Evolutionary conservation across 495 filamentous ascomycete species (phyloP).

Genomic region (Aspergillus cristatus): DNA sequence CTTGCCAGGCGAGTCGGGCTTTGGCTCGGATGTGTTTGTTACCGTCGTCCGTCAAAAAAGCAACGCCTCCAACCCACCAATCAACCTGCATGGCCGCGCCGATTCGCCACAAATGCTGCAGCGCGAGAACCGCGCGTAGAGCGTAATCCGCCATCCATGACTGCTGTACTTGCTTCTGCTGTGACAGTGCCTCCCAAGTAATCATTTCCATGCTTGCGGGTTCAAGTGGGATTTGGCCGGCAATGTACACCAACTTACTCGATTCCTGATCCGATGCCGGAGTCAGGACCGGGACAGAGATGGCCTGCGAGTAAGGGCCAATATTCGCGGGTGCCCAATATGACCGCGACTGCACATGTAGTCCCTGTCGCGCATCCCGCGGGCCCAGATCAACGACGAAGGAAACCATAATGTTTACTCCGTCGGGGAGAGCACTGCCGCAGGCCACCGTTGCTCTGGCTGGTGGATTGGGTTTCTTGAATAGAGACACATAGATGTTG

Average conservation of each 20-base stretch:
- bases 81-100: constrained; percentile 59
- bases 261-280: constrained; percentile 1
- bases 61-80: constrained; percentile 65
- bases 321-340: constrained; percentile 99
- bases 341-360: constrained; percentile 88
- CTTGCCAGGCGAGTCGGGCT: constrained; percentile 33
- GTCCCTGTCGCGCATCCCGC: constrained; percentile 35
- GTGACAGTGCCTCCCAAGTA: too few relatives aligned
- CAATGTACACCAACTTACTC: constrained; percentile 48
- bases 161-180: constrained; percentile 6
- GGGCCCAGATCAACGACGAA: constrained; percentile 33
- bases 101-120: constrained; percentile 89
- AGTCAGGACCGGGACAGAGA: constrained; percentile 53
- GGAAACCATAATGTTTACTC: constrained; percentile 53
- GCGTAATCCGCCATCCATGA: constrained; percentile 26
- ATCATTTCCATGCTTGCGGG: constrained; percentile 65
- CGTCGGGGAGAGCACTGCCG: constrained; percentile 49
- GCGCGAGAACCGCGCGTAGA: constrained; percentile 50
- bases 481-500: constrained; percentile 56
- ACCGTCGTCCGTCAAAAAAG: constrained; percentile 50
- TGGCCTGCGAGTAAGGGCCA: constrained; percentile 91
- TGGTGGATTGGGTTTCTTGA: constrained; percentile 71
- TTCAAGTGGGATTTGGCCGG: constrained; percentile 86
- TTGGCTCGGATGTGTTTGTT: constrained; percentile 20
- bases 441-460: constrained; percentile 75